phyloP scores from a whole-genome alignment of 2,329 filamentous ascomycete genomes.

The Talaromyces sp. region DNA sequence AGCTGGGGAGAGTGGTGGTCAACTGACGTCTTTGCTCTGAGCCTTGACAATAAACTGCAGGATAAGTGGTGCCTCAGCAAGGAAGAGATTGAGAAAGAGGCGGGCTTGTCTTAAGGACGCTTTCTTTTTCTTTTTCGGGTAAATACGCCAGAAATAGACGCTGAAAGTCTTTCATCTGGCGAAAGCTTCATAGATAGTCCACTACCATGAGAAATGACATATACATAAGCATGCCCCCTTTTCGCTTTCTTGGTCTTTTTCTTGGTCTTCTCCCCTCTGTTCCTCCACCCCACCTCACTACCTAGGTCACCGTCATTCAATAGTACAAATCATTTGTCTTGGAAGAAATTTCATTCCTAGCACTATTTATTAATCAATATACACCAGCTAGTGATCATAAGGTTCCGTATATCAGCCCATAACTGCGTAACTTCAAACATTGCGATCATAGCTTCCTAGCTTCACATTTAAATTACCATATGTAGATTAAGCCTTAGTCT shows the following conservation, averaged over 20 bases:
- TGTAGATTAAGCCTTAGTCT: neutral
- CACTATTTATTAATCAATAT: slow-evolving; percentile 5
- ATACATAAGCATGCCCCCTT: no score
- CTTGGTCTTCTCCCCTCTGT: no score
- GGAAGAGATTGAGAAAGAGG: slow-evolving; percentile 26
- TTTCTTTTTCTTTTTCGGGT: no score
- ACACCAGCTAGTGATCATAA: neutral
- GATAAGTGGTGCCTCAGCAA: slow-evolving; percentile 29
- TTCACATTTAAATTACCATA: neutral
- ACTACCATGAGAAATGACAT: no score
- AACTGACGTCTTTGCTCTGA: slow-evolving; percentile 26
- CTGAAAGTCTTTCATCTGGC: no score
- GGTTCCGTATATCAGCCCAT: neutral
- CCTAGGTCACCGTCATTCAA: no score
- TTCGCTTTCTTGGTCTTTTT: neutral
- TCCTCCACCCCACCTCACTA: no score
- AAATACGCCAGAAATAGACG: no score
- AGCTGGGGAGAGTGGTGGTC: slow-evolving; percentile 36
- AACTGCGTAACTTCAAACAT: neutral
- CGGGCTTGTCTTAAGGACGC: slow-evolving; percentile 19
- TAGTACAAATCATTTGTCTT: neutral
- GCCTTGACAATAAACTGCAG: slow-evolving; percentile 23
- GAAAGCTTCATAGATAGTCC: no score
- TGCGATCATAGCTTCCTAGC: neutral
- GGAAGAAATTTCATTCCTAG: neutral